These are phyloP conservation scores for Geotrichum klebahnii DNA, from an alignment of 1,139 yeast genomes.

Conservation along the genomic window DNA sequence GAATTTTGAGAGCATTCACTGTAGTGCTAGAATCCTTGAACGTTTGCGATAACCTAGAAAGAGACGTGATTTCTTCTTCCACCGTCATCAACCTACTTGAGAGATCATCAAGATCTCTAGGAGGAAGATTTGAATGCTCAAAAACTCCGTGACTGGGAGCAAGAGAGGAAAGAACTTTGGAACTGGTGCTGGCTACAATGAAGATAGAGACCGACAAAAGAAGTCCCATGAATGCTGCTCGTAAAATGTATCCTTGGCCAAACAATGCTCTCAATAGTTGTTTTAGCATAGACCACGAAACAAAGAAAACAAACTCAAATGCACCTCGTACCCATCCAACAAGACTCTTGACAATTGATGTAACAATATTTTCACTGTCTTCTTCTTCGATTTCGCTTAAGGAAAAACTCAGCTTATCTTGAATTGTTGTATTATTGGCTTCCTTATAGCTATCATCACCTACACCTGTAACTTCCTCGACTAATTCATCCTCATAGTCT, in stretches of 20 bases:
- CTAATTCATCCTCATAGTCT: slow-evolving; percentile 3
- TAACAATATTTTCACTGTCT: slow-evolving; percentile 9
- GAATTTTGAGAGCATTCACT: slow-evolving; percentile 7
- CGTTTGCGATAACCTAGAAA: slow-evolving; percentile 8
- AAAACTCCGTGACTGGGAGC: slow-evolving; percentile 5
- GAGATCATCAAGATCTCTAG: slow-evolving; percentile 14
- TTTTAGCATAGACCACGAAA: slow-evolving; percentile 3
- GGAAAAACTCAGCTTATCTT: slow-evolving; percentile 11
- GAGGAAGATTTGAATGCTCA: slow-evolving; percentile 15
- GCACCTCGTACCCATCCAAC: neutral
- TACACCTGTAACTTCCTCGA: neutral
- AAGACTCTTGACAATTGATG: slow-evolving; percentile 2
- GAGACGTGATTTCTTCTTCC: slow-evolving; percentile 16
- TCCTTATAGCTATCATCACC: slow-evolving; percentile 8
- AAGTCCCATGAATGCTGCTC: slow-evolving; percentile 10
- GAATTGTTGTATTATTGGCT: slow-evolving; percentile 8
- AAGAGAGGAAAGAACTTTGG: slow-evolving; percentile 3
- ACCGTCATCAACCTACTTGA: slow-evolving; percentile 15
- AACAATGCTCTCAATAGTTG: slow-evolving; percentile 1
- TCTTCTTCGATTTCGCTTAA: slow-evolving; percentile 8
- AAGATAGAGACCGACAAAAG: slow-evolving; percentile 3
- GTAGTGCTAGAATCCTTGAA: slow-evolving; percentile 3
- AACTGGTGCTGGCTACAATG: slow-evolving; percentile 1
- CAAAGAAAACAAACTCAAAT: neutral
- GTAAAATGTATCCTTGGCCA: neutral